Percentiles rank a stretch among this genome's conserved stretches.
Conservation (phyloP, 129 eudicot species). For the Saussurea involucrata region DNA sequence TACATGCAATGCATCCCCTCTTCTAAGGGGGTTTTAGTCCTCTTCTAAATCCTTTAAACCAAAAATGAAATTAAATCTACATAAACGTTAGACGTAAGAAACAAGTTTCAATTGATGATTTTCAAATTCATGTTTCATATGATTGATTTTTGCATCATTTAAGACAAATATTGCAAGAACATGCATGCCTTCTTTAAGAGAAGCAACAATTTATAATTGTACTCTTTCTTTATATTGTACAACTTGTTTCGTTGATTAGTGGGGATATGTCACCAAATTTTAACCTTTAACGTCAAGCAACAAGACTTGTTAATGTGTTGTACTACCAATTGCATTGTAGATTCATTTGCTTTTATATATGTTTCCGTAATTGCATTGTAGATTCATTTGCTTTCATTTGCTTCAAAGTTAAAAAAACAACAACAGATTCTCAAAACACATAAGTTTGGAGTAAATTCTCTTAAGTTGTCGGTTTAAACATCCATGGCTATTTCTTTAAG, state of each 20-base stretch:
- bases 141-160: not conserved
- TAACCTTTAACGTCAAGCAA: not conserved
- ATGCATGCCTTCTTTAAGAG: not conserved
- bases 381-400: no score
- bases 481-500: no score
- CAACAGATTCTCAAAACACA: not conserved
- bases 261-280: not conserved
- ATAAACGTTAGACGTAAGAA: no score
- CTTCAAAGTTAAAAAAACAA: not conserved
- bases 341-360: not conserved
- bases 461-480: no score
- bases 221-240: not conserved
- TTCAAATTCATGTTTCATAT: not conserved
- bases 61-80: not conserved
- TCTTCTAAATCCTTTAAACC: not conserved
- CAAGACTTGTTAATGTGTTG: not conserved
- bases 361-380: not conserved
- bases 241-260: not conserved
- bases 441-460: no score
- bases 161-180: not conserved
- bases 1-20: not conserved
- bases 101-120: not conserved
- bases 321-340: not conserved
- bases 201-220: not conserved
- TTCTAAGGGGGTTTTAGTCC: not conserved